Evolutionary conservation across 768 basidiomycete species (phyloP), one percentile per base, ranked within the genome.

Genomic region (Lactarius hengduanensis): DNA sequence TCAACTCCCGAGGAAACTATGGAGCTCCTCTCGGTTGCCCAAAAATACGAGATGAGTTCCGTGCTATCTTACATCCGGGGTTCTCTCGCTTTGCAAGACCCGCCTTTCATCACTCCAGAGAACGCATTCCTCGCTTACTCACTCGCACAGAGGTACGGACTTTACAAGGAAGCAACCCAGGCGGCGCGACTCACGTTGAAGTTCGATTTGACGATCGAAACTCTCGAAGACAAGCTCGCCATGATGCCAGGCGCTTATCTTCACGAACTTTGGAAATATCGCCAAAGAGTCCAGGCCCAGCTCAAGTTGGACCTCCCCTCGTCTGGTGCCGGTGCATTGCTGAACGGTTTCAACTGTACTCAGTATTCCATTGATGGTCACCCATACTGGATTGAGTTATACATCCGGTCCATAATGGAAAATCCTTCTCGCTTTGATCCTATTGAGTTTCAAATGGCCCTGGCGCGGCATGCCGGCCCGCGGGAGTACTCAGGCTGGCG

Each of bases 1-100:
- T 5, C 15, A 20, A 32, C 20, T 4, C 18, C 57, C 10, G 60
- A 66, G 22, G 55, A 50, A 22, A 50, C 1, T 11, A 57, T 66
- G n/a, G 45, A 61, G 22, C 60, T 66, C 28, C 18, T 66, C 20
- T 66, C 60, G 2, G 65, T 50, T 43, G 65, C 65, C 2, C 60
- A 62, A 41, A 61, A 47, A 36, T 66, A 66, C 28, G 43, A 57
- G 56, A 63, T 63, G 62, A 34, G 6, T 10, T 43, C 41, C 32
- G 22, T 26, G 16, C n/a, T 63, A 2, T 8, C 41, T 13, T 32
- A 47, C 56, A 63, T 63, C 32, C 62, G 62, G 13, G 32, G 55
- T 10, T 34, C 32, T 13, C 22, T 63, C 55, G 18, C 62, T 8
- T n/a, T 13, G n/a, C 28, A 47, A 26, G 30, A 43, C 15, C 62